Conservation (phyloP, 2,329 filamentous ascomycete genomes). For the Pyricularia pennisetigena region DNA sequence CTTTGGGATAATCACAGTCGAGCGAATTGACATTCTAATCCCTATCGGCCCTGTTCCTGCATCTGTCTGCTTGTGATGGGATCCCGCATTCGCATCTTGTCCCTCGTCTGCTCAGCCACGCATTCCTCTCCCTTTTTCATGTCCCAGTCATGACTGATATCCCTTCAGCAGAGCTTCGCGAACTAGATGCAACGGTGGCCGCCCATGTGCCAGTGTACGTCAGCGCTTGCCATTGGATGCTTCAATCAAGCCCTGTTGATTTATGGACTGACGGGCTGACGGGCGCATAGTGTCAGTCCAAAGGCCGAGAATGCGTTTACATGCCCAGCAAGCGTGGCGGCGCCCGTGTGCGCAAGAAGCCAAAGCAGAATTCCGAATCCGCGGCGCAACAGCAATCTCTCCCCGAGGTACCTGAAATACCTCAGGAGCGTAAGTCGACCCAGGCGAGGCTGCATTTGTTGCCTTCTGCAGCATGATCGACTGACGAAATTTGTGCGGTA, state of each 20-base stretch:
- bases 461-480: not conserved
- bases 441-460: not conserved
- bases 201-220: constrained; percentile 12
- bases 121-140: not conserved
- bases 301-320: constrained; percentile 30
- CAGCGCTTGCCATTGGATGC: no score
- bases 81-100: not conserved
- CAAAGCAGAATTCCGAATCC: constrained; percentile 17
- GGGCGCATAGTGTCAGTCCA: constrained; percentile 24
- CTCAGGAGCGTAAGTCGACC: constrained; percentile 18
- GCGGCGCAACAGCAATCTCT: constrained; percentile 13
- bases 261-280: not conserved
- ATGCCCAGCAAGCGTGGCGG: constrained; percentile 32
- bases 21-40: not conserved
- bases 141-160: not conserved
- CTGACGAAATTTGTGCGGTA: not conserved
- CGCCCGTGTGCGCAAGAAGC: constrained; percentile 30
- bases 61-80: not conserved
- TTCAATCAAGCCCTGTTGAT: not conserved
- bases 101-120: not conserved
- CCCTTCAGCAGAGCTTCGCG: constrained; percentile 13
- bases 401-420: constrained; percentile 18
- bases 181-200: constrained; percentile 14
- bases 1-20: not conserved
- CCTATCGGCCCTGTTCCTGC: not conserved